Evolutionary conservation across 2,329 filamentous ascomycete species (phyloP).

Genomic region (Emergomyces orientalis): DNA sequence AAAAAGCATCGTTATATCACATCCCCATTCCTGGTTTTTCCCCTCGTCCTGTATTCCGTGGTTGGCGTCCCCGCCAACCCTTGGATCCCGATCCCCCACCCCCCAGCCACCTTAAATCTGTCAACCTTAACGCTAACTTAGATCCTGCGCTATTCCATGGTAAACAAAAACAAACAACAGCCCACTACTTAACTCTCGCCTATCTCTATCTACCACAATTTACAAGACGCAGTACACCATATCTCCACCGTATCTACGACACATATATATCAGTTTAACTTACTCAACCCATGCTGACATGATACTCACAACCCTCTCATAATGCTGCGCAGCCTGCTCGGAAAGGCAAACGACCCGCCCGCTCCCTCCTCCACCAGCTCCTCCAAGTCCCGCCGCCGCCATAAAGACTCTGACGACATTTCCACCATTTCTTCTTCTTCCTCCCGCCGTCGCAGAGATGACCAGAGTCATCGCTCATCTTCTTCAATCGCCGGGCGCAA

Average conservation of each 20-base stretch:
- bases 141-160: too few relatives aligned
- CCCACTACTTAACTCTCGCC: neutral
- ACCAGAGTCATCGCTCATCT: conserved; percentile 21
- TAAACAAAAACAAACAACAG: neutral
- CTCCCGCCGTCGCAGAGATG: conserved; percentile 15
- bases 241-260: neutral
- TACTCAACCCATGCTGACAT: neutral
- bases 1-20: too few relatives aligned
- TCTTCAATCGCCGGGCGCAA: conserved; percentile 30
- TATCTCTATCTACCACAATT: neutral
- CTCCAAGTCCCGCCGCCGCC: conserved; percentile 20
- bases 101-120: too few relatives aligned
- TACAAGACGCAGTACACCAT: too few relatives aligned
- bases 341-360: conserved; percentile 2
- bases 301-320: neutral
- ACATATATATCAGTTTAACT: neutral
- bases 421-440: conserved; percentile 13
- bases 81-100: too few relatives aligned
- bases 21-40: too few relatives aligned
- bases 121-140: neutral
- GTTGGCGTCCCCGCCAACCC: too few relatives aligned
- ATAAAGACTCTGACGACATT: conserved; percentile 10
- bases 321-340: conserved; percentile 11
- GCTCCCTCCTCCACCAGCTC: conserved; percentile 9
- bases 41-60: too few relatives aligned